phyloP scores from a whole-genome alignment of 768 basidiomycete genomes.

The Ramaria rubella region DNA sequence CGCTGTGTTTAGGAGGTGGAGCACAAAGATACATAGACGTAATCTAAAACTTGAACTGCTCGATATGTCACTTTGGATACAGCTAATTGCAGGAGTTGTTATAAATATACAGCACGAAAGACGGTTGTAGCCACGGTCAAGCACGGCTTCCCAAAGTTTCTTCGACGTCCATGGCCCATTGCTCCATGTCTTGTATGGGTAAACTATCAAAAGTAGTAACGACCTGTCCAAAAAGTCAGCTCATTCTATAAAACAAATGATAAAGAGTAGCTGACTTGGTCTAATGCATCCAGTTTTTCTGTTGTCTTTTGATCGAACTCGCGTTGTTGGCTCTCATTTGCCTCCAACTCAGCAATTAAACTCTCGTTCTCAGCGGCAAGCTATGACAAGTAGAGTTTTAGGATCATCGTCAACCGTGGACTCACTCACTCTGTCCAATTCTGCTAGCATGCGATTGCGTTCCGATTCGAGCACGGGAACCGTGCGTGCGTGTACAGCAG shows the following conservation, averaged over 20 bases:
- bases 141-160: constrained; percentile 15
- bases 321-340: constrained; percentile 38
- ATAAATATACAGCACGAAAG: neutral
- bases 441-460: constrained; percentile 31
- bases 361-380: constrained; percentile 49
- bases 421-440: constrained; percentile 30
- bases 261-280: constrained; percentile 36
- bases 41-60: no score
- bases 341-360: constrained; percentile 43
- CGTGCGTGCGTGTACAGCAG: constrained; percentile 56
- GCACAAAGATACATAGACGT: no score
- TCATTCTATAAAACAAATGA: neutral
- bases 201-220: constrained; percentile 46
- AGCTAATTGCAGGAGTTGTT: neutral
- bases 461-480: constrained; percentile 50
- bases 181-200: constrained; percentile 58
- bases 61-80: neutral
- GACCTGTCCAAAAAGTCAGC: constrained; percentile 29
- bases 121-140: neutral
- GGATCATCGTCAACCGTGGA: neutral
- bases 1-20: no score
- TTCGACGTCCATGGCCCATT: constrained; percentile 16
- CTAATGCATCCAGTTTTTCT: constrained; percentile 46
- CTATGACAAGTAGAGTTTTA: constrained; percentile 28
- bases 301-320: constrained; percentile 40